Conservation (phyloP, 2,329 filamentous ascomycete species). For the Fusarium armeniacum region DNA sequence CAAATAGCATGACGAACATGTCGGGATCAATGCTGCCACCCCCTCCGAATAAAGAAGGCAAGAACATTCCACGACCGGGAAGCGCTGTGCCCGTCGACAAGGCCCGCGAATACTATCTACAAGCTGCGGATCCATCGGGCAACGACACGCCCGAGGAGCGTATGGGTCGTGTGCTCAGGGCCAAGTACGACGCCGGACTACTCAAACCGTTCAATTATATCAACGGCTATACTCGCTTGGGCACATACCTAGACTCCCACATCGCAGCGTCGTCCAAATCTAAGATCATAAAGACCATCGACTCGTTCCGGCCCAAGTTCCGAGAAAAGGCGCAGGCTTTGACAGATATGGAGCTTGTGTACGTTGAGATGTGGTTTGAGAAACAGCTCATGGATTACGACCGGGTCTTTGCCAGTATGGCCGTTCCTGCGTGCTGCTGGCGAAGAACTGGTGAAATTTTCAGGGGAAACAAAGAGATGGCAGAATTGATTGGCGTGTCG, state of each 20-base stretch:
- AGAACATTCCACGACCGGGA: constrained; percentile 71
- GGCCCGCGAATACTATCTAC: constrained; percentile 94
- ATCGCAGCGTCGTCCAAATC: constrained; percentile 86
- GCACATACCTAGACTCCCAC: constrained; percentile 91
- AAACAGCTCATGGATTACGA: constrained; percentile 97
- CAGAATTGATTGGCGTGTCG: constrained; percentile 91
- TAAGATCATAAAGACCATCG: constrained; percentile 91
- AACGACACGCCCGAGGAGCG: constrained; percentile 89
- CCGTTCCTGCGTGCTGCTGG: constrained; percentile 98
- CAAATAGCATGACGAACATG: constrained; percentile 46
- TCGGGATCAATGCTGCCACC: constrained; percentile 63
- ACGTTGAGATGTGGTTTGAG: constrained; percentile 99
- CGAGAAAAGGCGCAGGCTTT: constrained; percentile 92
- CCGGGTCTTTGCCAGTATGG: constrained; percentile 98
- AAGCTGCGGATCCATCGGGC: constrained; percentile 93
- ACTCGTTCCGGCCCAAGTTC: constrained; percentile 95
- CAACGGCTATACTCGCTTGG: constrained; percentile 91
- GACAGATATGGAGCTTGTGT: constrained; percentile 93
- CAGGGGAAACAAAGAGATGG: constrained; percentile 98
- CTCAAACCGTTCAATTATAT: constrained; percentile 99
- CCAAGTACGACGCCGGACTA: constrained; percentile 95
- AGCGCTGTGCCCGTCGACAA: constrained; percentile 76
- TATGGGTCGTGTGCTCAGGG: constrained; percentile 93
- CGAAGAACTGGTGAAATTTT: constrained; percentile 97
- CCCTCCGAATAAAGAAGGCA: constrained; percentile 60